Percentiles rank a stretch among this genome's conserved stretches.
phyloP scores from a whole-genome alignment of 345 rosid species.

The Salix arbutifolia region DNA sequence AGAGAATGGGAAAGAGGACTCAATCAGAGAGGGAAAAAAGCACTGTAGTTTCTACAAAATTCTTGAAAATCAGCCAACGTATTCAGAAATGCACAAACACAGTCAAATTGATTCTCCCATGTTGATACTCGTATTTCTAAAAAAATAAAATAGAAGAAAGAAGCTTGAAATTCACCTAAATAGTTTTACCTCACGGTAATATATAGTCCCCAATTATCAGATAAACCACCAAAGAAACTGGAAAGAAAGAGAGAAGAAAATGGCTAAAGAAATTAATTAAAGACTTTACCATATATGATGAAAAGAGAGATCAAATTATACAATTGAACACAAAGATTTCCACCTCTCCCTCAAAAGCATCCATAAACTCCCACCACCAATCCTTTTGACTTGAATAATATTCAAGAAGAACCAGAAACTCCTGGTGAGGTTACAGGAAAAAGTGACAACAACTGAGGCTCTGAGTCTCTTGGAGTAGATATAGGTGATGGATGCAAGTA shows the following conservation, averaged over 20 bases:
- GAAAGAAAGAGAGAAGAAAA: not conserved
- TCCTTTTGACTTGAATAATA: not conserved
- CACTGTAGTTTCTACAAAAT: not conserved
- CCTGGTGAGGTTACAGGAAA: conserved; percentile 39
- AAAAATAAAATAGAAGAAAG: not conserved
- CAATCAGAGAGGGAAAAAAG: too few species aligned
- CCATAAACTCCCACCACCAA: conserved; percentile 1
- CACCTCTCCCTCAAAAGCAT: conserved; percentile 18
- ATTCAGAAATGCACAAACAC: not conserved
- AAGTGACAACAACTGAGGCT: conserved; percentile 35
- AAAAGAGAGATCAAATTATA: conserved; percentile 42
- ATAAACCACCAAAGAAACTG: not conserved
- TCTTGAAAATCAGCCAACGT: not conserved
- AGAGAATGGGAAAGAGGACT: not conserved
- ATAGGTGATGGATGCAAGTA: conserved; percentile 42
- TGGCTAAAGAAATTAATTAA: conserved; percentile 9
- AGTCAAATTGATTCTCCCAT: not conserved
- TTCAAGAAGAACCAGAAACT: conserved; percentile 19
- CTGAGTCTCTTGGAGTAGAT: conserved; percentile 28
- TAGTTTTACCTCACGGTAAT: not conserved
- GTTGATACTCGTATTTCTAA: not conserved
- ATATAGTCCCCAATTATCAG: not conserved
- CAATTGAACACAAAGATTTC: conserved; percentile 35
- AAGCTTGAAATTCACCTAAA: not conserved
- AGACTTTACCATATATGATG: conserved; percentile 30